Evolutionary conservation across 768 basidiomycete genomes (phyloP), one percentile per base, ranked within the genome.

Genomic region (Suillus decipiens): DNA sequence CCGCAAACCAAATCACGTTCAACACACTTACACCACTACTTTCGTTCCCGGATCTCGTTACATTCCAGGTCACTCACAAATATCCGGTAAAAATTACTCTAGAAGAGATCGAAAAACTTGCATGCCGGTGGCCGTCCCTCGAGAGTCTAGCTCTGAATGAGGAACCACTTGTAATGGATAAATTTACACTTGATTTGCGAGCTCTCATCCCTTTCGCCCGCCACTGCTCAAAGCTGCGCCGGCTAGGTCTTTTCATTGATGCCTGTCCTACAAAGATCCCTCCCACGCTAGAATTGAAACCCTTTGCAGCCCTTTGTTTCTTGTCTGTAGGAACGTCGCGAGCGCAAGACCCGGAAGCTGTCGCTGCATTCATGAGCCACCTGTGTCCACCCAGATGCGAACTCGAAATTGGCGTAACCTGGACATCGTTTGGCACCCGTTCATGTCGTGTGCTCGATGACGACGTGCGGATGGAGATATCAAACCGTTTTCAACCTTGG

Each of bases 291-390:
- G 22, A 42, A 6, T 54, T 75, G 50, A 43, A 63, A 42, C 64
- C 70, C 1, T 76, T 76, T 39, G 3, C 33, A 19, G 59, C 65
- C 2, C 70, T 75, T 4, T 39, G 12, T 2, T 53, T 63, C 9
- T 53, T 89, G 12, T 79, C 79, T 17, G 72, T 87, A 65, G 87
- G 86, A 0, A 79, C 84, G 0, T 87, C 86, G 19, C 71, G 73
- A 57, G 79, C 85, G 33, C 54, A 68, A 2, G 78, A 84, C 15
- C 71, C 78, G 5, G 79, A 75, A 5, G 66, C 79, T 0, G 80
- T 83, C 36, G 80, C 86, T 19, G 76, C 84, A 12, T 87, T 84
- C 66, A 76, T 89, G 61, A 83, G 82, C 66, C 80, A 79, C 22
- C 67, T 89, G 4, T 80, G 81, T 42, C 84, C 86, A 0, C 66